Evolutionary conservation across 1,139 yeast genomes (phyloP), one percentile per base, ranked within the genome.

Genomic region (Sugiyamaella neomexicana): DNA sequence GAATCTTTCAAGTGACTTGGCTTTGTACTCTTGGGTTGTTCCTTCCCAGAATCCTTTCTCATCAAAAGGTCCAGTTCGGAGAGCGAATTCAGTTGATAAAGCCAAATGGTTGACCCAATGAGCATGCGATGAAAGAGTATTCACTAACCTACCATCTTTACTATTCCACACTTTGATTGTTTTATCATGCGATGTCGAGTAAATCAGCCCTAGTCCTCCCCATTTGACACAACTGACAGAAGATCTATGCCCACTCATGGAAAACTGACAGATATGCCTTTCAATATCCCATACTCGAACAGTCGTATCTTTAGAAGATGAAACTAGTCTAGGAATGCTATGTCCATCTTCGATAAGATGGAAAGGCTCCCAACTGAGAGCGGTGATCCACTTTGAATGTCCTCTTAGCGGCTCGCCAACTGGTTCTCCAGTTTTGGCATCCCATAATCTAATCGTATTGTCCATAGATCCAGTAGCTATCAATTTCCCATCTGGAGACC

Each of bases 391-490:
- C 70, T 93, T 90, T 29, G 80, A 66, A 68, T 93, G 99, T 1
- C 99, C 98, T 40, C 74, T 69, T 59, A 91, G 72, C 0, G 95
- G 80, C 54, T 79, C 79, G 9, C 98, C 98, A 20, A 87, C 58
- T 9, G 86, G 80, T 58, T 80, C 79, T 7, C 99, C 99, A 36
- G 83, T 80, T 32, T 74, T 75, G 4, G 90, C 80, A 59, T 88
- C 91, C 98, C 99, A 95, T 45, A 93, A 71, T 62, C 97, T 77
- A 25, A 93, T 78, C 1, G 96, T 88, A 65, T 80, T 83, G 69
- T 93, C 99, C 97, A 89, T 90, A 23, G 96, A 86, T 0, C 99
- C 99, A 0, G 99, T 93, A 9, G 99, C 99, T 51, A 93, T 82
- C 68, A 85, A 77, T 58, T 83, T 83, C 16, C 97, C 99, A 71